phyloP scores from a whole-genome alignment of 495 filamentous ascomycete genomes.

The Darksidea phi region DNA sequence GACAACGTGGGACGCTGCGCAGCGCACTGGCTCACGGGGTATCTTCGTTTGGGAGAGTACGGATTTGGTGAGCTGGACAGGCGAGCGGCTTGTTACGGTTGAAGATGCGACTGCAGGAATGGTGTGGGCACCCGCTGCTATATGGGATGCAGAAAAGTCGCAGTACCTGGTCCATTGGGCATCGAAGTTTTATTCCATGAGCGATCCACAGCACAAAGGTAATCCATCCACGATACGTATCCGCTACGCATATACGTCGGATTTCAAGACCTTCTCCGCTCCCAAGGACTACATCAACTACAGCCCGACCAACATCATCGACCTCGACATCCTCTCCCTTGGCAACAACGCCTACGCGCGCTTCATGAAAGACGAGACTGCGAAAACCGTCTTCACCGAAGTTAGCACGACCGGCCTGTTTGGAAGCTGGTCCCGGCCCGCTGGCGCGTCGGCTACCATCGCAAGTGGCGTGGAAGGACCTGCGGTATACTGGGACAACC shows the following conservation, averaged over 20 bases:
- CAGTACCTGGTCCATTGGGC: constrained; percentile 57
- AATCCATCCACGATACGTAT: constrained; percentile 20
- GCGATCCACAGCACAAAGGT: constrained; percentile 22
- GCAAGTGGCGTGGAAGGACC: constrained; percentile 52
- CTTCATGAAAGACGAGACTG: constrained; percentile 56
- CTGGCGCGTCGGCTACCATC: constrained; percentile 46
- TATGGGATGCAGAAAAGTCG: constrained; percentile 53
- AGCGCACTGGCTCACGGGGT: constrained; percentile 50
- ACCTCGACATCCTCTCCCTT: constrained; percentile 47
- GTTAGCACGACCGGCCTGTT: constrained; percentile 50
- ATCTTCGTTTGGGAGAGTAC: constrained; percentile 58
- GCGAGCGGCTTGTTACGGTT: constrained; percentile 51
- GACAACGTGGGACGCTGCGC: constrained; percentile 54
- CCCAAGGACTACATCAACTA: constrained; percentile 30
- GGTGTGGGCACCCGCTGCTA: constrained; percentile 57
- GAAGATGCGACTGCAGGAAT: constrained; percentile 52
- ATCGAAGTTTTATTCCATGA: constrained; percentile 45
- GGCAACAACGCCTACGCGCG: constrained; percentile 45
- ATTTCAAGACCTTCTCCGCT: constrained; percentile 20
- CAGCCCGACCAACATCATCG: constrained; percentile 29
- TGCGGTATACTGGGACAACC: constrained; percentile 51
- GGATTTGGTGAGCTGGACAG: constrained; percentile 50
- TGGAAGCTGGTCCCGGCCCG: constrained; percentile 53
- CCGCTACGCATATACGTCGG: constrained; percentile 25
- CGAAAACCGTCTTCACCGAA: constrained; percentile 53